These are phyloP conservation scores for Podospora anserina DNA, from an alignment of 495 filamentous ascomycete genomes.

Conservation along the genomic window DNA sequence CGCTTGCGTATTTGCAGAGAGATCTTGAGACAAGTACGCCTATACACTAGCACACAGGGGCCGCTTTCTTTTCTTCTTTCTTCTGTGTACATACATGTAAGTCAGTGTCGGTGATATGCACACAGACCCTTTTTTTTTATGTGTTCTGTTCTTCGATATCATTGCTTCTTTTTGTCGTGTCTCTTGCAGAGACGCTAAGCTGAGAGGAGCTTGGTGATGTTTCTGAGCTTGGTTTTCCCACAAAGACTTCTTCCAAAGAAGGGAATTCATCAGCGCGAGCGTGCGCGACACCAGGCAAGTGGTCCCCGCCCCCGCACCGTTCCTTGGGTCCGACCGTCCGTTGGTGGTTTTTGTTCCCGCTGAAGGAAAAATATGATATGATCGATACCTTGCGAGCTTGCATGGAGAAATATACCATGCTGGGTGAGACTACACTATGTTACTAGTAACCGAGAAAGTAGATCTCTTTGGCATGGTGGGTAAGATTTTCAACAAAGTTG, in stretches of 20 bases:
- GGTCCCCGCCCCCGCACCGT: not conserved
- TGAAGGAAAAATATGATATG: not conserved
- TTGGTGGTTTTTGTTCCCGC: not conserved
- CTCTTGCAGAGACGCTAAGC: not conserved
- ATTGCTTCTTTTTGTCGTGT: not conserved
- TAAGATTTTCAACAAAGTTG: not conserved
- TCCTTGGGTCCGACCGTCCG: not conserved
- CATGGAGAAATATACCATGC: no score
- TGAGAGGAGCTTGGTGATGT: not conserved
- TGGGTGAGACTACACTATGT: no score
- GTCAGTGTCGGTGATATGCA: not conserved
- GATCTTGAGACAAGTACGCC: not conserved
- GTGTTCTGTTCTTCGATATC: not conserved
- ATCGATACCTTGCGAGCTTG: not conserved
- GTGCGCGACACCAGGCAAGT: not conserved
- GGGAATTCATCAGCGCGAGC: not conserved
- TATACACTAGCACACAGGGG: not conserved
- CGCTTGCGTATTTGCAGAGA: not conserved
- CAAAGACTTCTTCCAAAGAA: not conserved
- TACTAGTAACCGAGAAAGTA: no score
- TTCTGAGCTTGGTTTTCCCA: no score
- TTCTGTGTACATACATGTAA: not conserved
- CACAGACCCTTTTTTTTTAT: not conserved
- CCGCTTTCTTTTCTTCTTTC: constrained; percentile 1
- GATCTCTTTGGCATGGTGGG: not conserved